Percentiles rank a stretch among this genome's conserved stretches.
These are phyloP conservation scores for Microascus cirrosus DNA, from an alignment of 2,329 filamentous ascomycete species.

Conservation along the genomic window DNA sequence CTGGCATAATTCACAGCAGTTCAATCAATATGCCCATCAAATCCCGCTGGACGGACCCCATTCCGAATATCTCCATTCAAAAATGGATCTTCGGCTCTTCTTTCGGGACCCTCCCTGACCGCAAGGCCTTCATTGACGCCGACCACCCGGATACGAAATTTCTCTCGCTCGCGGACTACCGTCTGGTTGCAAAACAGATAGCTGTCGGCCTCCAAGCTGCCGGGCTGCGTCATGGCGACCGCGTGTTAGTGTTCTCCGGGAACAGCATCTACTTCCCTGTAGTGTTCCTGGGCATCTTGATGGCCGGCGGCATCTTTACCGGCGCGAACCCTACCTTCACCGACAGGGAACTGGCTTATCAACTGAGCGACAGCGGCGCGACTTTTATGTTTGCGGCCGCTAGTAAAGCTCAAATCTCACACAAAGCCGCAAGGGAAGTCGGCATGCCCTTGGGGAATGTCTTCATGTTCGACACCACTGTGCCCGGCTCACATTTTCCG, in stretches of 20 bases:
- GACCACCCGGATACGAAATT: constrained; percentile 54
- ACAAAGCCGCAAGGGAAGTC: constrained; percentile 51
- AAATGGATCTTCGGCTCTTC: constrained; percentile 44
- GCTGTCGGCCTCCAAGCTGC: constrained; percentile 54
- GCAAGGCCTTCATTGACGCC: constrained; percentile 49
- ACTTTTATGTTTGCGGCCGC: constrained; percentile 56
- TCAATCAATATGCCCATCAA: constrained; percentile 29
- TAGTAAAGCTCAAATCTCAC: constrained; percentile 45
- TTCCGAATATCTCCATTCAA: constrained; percentile 39
- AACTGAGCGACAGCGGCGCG: constrained; percentile 61
- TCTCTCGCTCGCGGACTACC: constrained; percentile 52
- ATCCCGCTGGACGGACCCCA: constrained; percentile 31
- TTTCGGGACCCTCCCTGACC: constrained; percentile 27
- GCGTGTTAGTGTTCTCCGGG: constrained; percentile 61
- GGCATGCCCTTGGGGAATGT: constrained; percentile 43
- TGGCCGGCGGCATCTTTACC: constrained; percentile 69
- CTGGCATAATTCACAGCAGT: neutral
- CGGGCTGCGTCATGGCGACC: constrained; percentile 56
- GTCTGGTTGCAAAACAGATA: constrained; percentile 61
- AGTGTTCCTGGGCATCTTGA: constrained; percentile 60
- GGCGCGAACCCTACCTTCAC: constrained; percentile 62
- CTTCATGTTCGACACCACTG: constrained; percentile 53
- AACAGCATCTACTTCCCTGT: constrained; percentile 65
- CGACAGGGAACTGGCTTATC: constrained; percentile 61
- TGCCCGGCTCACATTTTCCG: constrained; percentile 15